Evolutionary conservation across 305 asterid species (phyloP).

Genomic region (Salvia sclarea): DNA sequence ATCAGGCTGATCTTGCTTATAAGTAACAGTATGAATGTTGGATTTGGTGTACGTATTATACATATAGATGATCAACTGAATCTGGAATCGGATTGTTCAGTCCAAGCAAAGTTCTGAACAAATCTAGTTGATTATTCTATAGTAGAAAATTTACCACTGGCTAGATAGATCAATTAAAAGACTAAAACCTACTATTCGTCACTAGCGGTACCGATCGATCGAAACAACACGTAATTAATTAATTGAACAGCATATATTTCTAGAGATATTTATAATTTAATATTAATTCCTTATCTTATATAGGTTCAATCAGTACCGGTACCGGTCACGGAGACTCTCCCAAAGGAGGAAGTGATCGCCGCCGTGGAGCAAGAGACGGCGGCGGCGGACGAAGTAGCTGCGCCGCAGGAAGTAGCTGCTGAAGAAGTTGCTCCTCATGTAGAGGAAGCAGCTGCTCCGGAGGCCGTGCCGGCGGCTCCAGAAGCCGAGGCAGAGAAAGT

Average conservation of each 20-base stretch:
- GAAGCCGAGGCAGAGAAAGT: conserved; percentile 34
- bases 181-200: no score
- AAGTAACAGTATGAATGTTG: no score
- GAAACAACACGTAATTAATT: no score
- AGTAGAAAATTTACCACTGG: background rate
- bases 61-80: no score
- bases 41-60: no score
- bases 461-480: conserved; percentile 13
- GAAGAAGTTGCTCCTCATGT: conserved; percentile 8
- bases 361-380: conserved; percentile 14
- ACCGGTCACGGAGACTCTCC: conserved; percentile 33
- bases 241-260: no score
- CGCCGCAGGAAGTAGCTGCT: background rate
- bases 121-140: background rate
- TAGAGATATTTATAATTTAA: no score
- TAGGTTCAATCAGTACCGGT: conserved; percentile 37
- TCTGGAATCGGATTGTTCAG: no score
- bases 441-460: conserved; percentile 29
- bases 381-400: conserved; percentile 11
- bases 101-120: background rate
- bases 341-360: conserved; percentile 29
- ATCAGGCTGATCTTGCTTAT: background rate
- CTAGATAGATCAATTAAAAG: no score
- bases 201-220: no score
- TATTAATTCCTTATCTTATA: background rate